Evolutionary conservation across 768 basidiomycete genomes (phyloP), one percentile per base, ranked within the genome.

Genomic region (Leccinum fibrillosum): DNA sequence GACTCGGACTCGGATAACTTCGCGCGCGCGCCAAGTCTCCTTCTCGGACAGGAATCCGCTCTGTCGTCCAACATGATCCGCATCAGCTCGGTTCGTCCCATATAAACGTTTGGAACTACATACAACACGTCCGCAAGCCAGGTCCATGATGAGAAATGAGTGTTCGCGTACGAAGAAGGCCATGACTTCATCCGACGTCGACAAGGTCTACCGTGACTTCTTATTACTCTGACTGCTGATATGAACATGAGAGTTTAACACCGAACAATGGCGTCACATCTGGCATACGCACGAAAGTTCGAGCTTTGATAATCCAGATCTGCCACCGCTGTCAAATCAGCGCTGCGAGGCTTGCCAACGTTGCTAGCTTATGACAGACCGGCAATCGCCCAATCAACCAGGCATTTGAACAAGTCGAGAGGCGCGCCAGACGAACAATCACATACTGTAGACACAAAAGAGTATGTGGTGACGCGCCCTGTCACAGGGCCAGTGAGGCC

Each of bases 311-410:
- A 51, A 64, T 30, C 48, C 7, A 30, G 34, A 61, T 64, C 54
- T 51, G 39, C 26, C 50, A 45, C n/a, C 26, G 39, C 53, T 56
- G 49, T 61, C 62, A 65, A 49, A n/a, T 58, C 66, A 66, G 66
- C 56, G 56, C 42, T 8, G 42, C 42, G 19, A 19, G 42, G 42
- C 42, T 44, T 42, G 39, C 10, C 39, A 19, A 42, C 39, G 34
- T 35, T 35, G 34, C 15, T 13, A 34, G 32, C 5, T 34, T 34
- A 34, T 12, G 17, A 39, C 37, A 39, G 37, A 42, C 42, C 19
- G 42, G 42, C 49, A 34, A 55, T 57, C 48, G 56, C 19, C 21
- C 53, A 10, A 57, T 63, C 64, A 17, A 35, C 19, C 13, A 32
- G 28, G 13, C 10, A 51, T 55, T 44, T 19, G 42, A 23, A 51